Evolutionary conservation across 768 basidiomycete species (phyloP).

Genomic region (Boletus rubropictus): DNA sequence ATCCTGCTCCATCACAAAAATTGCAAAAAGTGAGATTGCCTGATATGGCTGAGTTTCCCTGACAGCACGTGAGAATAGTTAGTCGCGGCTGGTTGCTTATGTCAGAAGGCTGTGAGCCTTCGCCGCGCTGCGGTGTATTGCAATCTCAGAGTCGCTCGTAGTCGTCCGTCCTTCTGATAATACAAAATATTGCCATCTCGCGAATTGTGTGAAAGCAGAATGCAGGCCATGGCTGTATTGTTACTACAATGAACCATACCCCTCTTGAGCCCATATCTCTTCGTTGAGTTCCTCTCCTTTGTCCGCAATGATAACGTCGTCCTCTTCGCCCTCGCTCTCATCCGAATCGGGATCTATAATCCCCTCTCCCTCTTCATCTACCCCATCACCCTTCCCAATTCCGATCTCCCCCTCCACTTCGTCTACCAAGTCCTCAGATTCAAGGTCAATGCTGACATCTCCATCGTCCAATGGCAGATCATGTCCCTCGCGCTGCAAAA

Average conservation of each 20-base stretch:
- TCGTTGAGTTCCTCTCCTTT: no score
- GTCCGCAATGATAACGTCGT: background rate
- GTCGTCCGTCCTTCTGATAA: no score
- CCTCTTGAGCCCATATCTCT: conserved; percentile 1
- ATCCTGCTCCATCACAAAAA: background rate
- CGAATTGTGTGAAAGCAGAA: no score
- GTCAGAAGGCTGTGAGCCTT: no score
- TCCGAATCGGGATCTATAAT: background rate
- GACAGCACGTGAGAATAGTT: background rate
- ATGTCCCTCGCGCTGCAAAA: background rate
- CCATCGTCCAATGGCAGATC: background rate
- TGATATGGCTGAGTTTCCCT: background rate
- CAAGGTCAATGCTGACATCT: background rate
- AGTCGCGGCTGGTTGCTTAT: no score
- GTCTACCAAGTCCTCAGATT: background rate
- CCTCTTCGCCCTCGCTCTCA: background rate
- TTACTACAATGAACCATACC: conserved; percentile 1
- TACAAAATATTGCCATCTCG: no score
- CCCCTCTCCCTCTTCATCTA: background rate
- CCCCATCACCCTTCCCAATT: background rate
- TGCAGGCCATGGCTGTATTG: no score
- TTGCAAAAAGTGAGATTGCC: background rate
- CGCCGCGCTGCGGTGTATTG: no score
- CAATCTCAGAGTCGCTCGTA: no score
- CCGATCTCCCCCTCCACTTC: background rate